phyloP scores from a whole-genome alignment of 73 alveolate species.

The Paramecium sonneborni region DNA sequence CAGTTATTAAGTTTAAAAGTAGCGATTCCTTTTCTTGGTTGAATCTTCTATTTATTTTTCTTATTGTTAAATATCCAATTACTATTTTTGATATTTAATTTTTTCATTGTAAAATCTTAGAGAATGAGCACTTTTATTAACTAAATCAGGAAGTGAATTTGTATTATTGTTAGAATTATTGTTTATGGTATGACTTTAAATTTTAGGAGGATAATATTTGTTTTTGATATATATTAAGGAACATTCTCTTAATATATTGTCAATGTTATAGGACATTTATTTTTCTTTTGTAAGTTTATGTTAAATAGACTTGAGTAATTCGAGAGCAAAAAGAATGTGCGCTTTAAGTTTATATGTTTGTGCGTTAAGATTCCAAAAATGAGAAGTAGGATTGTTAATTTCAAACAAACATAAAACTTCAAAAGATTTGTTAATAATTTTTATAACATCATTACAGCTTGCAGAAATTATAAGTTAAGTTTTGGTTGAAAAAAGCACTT shows the following conservation, averaged over 20 bases:
- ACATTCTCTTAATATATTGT: slow-evolving; percentile 13
- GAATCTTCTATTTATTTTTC: slow-evolving; percentile 2
- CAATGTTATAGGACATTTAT: not conserved
- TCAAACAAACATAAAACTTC: slow-evolving; percentile 16
- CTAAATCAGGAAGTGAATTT: not conserved
- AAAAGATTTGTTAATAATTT: not conserved
- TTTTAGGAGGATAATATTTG: not conserved
- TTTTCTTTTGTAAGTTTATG: not conserved
- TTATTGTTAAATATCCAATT: not conserved
- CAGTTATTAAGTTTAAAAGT: not conserved
- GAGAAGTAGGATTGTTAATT: not conserved
- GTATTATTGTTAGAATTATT: not conserved
- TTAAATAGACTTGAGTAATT: not conserved
- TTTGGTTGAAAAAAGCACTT: not conserved
- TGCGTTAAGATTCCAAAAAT: not conserved
- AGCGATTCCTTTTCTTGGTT: not conserved
- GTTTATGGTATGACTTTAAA: not conserved
- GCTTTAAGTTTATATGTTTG: slow-evolving; percentile 9
- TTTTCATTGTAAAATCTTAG: slow-evolving; percentile 30
- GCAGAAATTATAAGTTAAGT: not conserved
- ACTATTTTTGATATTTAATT: not conserved
- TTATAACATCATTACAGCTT: not conserved
- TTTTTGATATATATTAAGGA: not conserved
- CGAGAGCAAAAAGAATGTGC: slow-evolving; percentile 11
- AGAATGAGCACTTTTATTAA: not conserved